Evolutionary conservation across 192 early-diverging fungal genomes (phyloP), one percentile per base, ranked within the genome.

Genomic region (Lunasporangiospora selenospora): DNA sequence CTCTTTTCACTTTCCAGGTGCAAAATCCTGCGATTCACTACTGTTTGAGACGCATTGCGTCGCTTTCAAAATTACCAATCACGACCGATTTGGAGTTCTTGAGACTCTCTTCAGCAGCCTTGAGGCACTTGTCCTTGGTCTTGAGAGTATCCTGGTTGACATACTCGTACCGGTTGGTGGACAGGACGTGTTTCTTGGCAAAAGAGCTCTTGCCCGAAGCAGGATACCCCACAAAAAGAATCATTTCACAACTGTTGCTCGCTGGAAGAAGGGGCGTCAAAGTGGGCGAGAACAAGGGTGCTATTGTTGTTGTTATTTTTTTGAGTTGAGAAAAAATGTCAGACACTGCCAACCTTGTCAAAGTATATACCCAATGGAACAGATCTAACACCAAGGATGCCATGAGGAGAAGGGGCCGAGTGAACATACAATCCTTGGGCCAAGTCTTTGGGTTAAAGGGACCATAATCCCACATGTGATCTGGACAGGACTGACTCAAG

Each of bases 181-280:
- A 75, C 19, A 82, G 65, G 29, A 95, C 71, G 31, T 91, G 80
- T n/a, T 64, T 79, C 7, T 67, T 57, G 1, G 86, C 80, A 81
- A 95, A 93, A 2, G 82, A 86, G 0, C 88, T 87, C 69, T 96
- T 98, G 19, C 96, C 96, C 18, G 84, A 86, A 0, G 91, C 96
- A 2, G 94, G 94, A 11, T 81, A 84, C 1, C 96, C 96, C 52
- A 93, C 90, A 15, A 89, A 81, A 0, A 98, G 51, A 16, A 96
- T 77, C 40, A 95, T 24, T 65, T 91, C 85, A n/a, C 38, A 57
- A 37, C 54, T 67, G 23, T 48, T 48, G 30, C 58, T 61, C 26
- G 33, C 61, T 36, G 53, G 41, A 12, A 76, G 26, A n/a, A 81
- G 56, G 11, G 66, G 54, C 34, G 58, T 45, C 48, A 55, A 56